phyloP scores from a whole-genome alignment of 2,329 filamentous ascomycete species.

The Aspergillus fischeri region DNA sequence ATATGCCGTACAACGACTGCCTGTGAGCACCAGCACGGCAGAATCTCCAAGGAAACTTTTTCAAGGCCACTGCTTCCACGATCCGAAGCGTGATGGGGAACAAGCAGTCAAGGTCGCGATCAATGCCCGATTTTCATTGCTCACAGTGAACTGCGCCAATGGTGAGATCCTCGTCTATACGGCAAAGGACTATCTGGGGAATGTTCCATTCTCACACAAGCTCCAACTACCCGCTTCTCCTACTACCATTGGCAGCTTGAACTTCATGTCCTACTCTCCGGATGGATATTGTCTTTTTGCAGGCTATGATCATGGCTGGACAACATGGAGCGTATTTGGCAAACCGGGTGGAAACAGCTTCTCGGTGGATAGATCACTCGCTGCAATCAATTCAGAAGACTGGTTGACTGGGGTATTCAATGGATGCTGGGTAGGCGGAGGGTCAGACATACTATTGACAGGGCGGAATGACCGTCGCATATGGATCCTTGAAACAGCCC shows the following conservation, averaged over 20 bases:
- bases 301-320: constrained; percentile 89
- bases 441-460: constrained; percentile 77
- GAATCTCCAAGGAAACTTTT: constrained; percentile 65
- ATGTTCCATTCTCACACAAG: constrained; percentile 81
- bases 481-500: constrained; percentile 87
- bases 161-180: constrained; percentile 85
- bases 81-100: constrained; percentile 56
- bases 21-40: constrained; percentile 36
- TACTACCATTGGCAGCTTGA: constrained; percentile 65
- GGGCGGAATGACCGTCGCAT: constrained; percentile 69
- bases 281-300: constrained; percentile 96
- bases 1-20: constrained; percentile 78
- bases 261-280: constrained; percentile 78
- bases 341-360: constrained; percentile 86
- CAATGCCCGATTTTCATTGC: constrained; percentile 90
- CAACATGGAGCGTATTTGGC: constrained; percentile 95
- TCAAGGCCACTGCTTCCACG: constrained; percentile 86
- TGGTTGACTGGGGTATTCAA: constrained; percentile 79
- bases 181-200: constrained; percentile 87
- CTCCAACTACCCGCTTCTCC: constrained; percentile 66
- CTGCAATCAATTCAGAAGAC: constrained; percentile 66
- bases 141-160: constrained; percentile 78
- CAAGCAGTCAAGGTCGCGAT: constrained; percentile 73
- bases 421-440: constrained; percentile 82
- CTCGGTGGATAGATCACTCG: constrained; percentile 60